Percentiles rank a stretch among this genome's conserved stretches.
Evolutionary conservation across 345 rosid species (phyloP).

Genomic region (Euphorbia lathyris): DNA sequence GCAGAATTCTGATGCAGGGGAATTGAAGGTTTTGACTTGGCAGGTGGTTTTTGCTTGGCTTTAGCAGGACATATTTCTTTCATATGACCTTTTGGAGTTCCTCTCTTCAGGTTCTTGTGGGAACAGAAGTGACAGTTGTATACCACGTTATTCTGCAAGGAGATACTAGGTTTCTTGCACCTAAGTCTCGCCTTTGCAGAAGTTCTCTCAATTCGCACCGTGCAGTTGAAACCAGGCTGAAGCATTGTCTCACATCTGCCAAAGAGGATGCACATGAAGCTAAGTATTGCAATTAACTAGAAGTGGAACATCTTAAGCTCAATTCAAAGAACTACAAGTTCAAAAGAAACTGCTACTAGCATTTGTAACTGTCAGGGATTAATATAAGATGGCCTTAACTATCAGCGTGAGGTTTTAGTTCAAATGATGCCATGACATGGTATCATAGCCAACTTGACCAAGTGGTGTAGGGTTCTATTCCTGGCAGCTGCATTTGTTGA

Average conservation of each 20-base stretch:
- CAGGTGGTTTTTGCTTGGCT: background rate
- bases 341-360: too few species aligned
- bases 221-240: constrained; percentile 69
- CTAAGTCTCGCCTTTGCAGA: constrained; percentile 30
- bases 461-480: too few species aligned
- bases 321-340: too few species aligned
- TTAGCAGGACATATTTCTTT: constrained; percentile 35
- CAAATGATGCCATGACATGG: too few species aligned
- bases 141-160: constrained; percentile 56
- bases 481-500: too few species aligned
- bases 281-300: background rate
- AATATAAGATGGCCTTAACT: too few species aligned
- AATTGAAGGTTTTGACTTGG: constrained; percentile 12
- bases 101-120: constrained; percentile 47
- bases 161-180: constrained; percentile 28
- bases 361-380: too few species aligned
- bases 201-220: constrained; percentile 54
- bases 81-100: constrained; percentile 48
- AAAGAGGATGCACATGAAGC: constrained; percentile 4
- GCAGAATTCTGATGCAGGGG: constrained; percentile 15
- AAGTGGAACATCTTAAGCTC: too few species aligned
- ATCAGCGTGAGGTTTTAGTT: too few species aligned
- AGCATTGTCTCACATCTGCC: constrained; percentile 78
- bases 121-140: constrained; percentile 68
- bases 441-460: too few species aligned